Base-by-base conservation (phyloP, 176 grass and related monocot genomes). In the Otatea glauca region DNA sequence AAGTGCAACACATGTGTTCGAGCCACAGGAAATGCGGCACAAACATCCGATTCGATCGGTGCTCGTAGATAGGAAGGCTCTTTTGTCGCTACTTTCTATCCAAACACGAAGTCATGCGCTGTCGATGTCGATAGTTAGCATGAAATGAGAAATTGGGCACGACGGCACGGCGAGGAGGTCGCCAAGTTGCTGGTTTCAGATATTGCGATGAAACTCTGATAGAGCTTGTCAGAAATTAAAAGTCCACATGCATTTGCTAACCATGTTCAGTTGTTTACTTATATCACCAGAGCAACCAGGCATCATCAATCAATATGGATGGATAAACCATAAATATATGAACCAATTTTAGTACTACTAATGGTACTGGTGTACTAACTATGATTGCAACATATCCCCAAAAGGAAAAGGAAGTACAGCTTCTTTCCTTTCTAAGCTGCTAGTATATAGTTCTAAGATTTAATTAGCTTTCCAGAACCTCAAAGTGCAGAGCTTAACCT, bases 401-500 rank as follows among this genome's bases (percentile, higher is more conserved):
- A 70, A 70, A 45, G 23, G 12, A 71, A 3, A 1, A 15, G n/a
- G 12, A 27, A 47, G n/a, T 71, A 25, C 5, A 47, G 13, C 13
- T 70, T 24, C 55, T 23, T 58, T 58, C 55, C 7, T 58, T 58
- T 20, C 20, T 14, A 58, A 58, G 8, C 6, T 61, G 44, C 27
- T 0, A 24, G n/a, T n/a, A 14, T 14, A 15, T 8, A 72, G 9
- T 34, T 72, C 9, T 47, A 9, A 42, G 59, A 13, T 49, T 6
- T 21, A 48, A 48, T 48, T 48, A 44, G 11, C 45, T 74, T 38
- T 24, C 4, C 62, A 68, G 37, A 68, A 17, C 18, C 9, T 56
- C 72, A 56, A 56, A 45, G 17, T 72, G 51, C 37, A 29, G 54
- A 32, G 53, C 23, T 34, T 72, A 32, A 61, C 80, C 53, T 72